Base-by-base conservation (phyloP, 1,284 basidiomycete genomes). In the Dichomitus squalens region DNA sequence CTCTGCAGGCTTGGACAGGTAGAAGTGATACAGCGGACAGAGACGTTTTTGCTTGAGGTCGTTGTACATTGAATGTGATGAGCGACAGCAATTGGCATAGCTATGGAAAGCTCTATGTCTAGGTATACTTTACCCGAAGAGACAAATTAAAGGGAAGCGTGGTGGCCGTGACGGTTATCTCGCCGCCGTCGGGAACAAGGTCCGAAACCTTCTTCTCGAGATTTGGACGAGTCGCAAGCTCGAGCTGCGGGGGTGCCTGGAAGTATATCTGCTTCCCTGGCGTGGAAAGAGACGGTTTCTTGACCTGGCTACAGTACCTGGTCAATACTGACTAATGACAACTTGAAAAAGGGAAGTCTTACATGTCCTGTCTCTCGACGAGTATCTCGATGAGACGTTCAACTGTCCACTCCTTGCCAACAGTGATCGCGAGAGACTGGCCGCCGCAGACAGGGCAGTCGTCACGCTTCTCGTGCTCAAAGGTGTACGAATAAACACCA, bases 371-470 rank as follows among this genome's bases (percentile, higher is more conserved):
- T 65, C 83, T 87, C 73, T 93, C 92, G 4, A 85, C 80, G 59
- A 98, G 76, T 76, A 87, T 84, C 53, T 98, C 94, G 54, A 98
- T 92, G 46, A 98, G 76, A 50, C 84, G 77, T 64, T 96, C 92
- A 21, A 98, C 84, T 2, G 90, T 94, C 79, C 84, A 83, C 8
- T 92, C 88, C 29, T 77, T 78, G 52, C 76, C 82, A 58, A 96
- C 81, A 3, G 81, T 74, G 39, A 94, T 77, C 49, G 91, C 85
- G 33, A 94, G 75, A 0, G 90, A 79, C 72, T 97, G 92, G 33
- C 95, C 95, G 3, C 97, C 97, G 70, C 97, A 99, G 4, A 99
- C 97, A 2, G 96, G 96, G 72, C 97, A 99, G 67, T 98, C 95
- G 1, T 85, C 81, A 40, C 95, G 89, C 70, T 89, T 89, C 75